Evolutionary conservation across 805 yeast species (phyloP).

Genomic region (Ogataea ganodermae): DNA sequence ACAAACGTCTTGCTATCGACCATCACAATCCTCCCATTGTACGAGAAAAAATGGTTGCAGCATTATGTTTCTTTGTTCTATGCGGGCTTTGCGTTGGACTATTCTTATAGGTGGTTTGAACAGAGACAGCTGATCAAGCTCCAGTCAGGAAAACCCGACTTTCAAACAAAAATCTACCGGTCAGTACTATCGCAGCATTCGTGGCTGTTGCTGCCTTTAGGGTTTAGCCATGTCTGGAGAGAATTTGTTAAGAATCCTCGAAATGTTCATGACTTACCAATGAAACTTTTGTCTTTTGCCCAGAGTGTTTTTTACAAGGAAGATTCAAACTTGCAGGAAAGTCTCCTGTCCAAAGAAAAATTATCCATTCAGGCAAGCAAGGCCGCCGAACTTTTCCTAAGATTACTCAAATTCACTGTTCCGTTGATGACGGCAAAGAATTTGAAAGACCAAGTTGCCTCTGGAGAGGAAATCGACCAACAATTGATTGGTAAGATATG

Average conservation of each 20-base stretch:
- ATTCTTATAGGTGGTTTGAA: constrained; percentile 4
- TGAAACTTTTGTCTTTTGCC: constrained; percentile 1
- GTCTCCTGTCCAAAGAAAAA: background rate
- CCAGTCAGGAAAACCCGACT: background rate
- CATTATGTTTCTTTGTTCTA: constrained; percentile 6
- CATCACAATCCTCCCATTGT: background rate
- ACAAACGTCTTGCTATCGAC: background rate
- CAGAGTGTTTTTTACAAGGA: background rate
- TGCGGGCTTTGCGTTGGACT: constrained; percentile 7
- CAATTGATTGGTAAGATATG: too few species aligned
- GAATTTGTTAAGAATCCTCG: too few species aligned
- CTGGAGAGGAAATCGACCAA: background rate
- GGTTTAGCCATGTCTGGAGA: constrained; percentile 6
- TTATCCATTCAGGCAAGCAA: background rate
- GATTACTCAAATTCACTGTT: constrained; percentile 4
- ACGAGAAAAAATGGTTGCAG: constrained; percentile 5
- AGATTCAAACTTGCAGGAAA: background rate
- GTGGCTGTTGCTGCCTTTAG: constrained; percentile 5
- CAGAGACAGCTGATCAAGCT: constrained; percentile 4
- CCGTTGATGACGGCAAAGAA: constrained; percentile 3
- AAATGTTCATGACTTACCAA: constrained; percentile 5
- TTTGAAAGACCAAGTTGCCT: background rate
- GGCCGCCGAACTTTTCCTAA: background rate
- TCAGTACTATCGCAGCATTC: background rate
- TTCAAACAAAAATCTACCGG: background rate